Base-by-base conservation (phyloP, 345 rosid species). In the Jatropha curcas region DNA sequence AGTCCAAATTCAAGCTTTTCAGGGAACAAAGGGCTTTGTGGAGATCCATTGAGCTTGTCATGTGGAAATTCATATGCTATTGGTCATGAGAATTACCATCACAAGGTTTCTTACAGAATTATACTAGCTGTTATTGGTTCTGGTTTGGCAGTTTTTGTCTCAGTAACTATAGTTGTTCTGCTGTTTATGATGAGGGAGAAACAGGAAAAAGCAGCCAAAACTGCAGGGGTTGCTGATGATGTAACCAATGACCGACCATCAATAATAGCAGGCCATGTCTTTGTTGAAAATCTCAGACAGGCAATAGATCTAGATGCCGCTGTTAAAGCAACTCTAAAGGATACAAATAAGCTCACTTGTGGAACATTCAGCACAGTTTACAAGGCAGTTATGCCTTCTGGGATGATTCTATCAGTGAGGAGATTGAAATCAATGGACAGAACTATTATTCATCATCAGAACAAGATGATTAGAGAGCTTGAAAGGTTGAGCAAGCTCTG, bases 141-240 rank as follows among this genome's bases (percentile, higher is more conserved):
- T 14, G 97, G 98, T 65, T 77, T 92, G 74, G 89, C 98, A 1
- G 98, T 95, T 34, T 95, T 95, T 76, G 77, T 84, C 60, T 88
- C 97, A 0, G 97, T 95, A 73, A 88, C 94, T 45, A 65, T 90
- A 34, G 94, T 95, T 74, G 97, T 95, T 80, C 75, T 92, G 51
- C 88, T 95, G 72, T 92, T 90, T 77, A 90, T 95, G 98, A 83
- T 90, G 88, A 85, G 99, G 86, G 99, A 95, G 80, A 92, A 86
- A 53, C 98, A 95, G 82, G 99, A 95, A 81, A 92, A 88, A 80
- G 91, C 77, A 3, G 86, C 90, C 60, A 88, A 88, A 78, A 72
- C 80, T 34, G 74, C 77, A 2, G 92, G 79, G 20, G 72, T 77
- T 67, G 85, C 52, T 46, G 97, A 92, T 50, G 82, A 86, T 46